Evolutionary conservation across 208 protist species (phyloP).

Genomic region (Trypanosoma scelopori): DNA sequence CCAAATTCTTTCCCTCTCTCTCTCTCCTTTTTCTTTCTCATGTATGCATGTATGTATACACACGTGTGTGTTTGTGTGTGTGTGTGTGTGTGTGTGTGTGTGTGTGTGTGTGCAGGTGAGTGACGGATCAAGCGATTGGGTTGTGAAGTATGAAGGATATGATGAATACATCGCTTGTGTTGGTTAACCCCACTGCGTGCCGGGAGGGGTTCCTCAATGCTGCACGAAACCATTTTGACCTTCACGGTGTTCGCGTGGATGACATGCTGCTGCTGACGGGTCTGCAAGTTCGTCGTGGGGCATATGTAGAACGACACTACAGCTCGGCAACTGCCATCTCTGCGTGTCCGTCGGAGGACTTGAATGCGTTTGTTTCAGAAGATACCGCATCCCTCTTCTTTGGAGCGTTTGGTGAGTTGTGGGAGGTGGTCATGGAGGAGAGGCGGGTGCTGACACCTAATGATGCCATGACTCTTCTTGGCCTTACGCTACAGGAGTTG

Average conservation of each 20-base stretch:
- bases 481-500: conserved; percentile 36
- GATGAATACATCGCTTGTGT: conserved; percentile 60
- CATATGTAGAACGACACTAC: conserved; percentile 70
- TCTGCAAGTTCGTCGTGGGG: conserved; percentile 38
- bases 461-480: conserved; percentile 45
- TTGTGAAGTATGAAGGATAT: neutral
- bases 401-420: conserved; percentile 54
- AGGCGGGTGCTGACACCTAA: conserved; percentile 57
- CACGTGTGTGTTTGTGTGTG: neutral
- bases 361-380: conserved; percentile 37
- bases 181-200: conserved; percentile 64
- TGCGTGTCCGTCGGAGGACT: conserved; percentile 27
- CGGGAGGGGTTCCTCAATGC: conserved; percentile 38
- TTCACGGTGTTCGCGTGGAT: conserved; percentile 41
- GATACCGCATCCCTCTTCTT: conserved; percentile 56
- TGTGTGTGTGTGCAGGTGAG: neutral
- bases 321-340: conserved; percentile 46
- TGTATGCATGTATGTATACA: neutral
- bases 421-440: conserved; percentile 58
- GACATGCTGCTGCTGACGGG: conserved; percentile 38
- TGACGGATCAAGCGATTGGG: neutral
- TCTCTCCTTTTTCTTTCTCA: neutral
- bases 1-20: neutral
- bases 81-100: neutral
- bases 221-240: conserved; percentile 31